Evolutionary conservation across 257 asterid species (phyloP).

Genomic region (Jasminum sambac): DNA sequence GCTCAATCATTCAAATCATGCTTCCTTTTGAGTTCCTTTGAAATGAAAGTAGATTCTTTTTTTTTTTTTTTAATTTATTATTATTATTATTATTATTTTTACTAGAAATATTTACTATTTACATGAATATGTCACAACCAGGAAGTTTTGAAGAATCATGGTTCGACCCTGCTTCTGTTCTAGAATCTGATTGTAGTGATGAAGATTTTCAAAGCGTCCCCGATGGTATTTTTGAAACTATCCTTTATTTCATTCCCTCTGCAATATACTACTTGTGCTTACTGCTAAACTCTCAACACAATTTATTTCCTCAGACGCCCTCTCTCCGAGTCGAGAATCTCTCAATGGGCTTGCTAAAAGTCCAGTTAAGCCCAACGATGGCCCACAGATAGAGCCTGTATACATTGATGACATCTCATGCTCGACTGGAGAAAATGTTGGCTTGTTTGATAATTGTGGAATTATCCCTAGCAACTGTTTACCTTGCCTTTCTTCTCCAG

Average conservation of each 20-base stretch:
- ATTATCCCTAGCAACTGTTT: constrained; percentile 72
- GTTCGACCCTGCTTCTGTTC: constrained; percentile 74
- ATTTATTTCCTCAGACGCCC: constrained; percentile 45
- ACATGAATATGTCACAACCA: constrained; percentile 20
- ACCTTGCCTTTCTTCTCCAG: constrained; percentile 88
- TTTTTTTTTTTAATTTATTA: no score
- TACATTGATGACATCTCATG: constrained; percentile 57
- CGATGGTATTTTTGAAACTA: constrained; percentile 55
- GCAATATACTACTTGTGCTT: background rate
- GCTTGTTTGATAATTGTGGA: constrained; percentile 73
- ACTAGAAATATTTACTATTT: constrained; percentile 2
- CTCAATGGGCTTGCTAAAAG: no score
- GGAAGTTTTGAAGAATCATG: constrained; percentile 86
- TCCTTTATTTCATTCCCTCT: background rate
- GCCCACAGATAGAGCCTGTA: constrained; percentile 42
- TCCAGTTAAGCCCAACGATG: constrained; percentile 36
- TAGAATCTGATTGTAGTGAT: constrained; percentile 87
- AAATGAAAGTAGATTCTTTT: background rate
- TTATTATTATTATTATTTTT: no score
- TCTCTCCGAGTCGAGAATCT: constrained; percentile 46
- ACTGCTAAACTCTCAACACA: background rate
- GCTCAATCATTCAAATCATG: background rate
- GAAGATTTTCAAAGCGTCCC: constrained; percentile 90
- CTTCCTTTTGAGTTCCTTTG: background rate
- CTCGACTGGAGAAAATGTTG: constrained; percentile 44